phyloP scores from a whole-genome alignment of 2,329 filamentous ascomycete genomes.

The Xylaria sp. region DNA sequence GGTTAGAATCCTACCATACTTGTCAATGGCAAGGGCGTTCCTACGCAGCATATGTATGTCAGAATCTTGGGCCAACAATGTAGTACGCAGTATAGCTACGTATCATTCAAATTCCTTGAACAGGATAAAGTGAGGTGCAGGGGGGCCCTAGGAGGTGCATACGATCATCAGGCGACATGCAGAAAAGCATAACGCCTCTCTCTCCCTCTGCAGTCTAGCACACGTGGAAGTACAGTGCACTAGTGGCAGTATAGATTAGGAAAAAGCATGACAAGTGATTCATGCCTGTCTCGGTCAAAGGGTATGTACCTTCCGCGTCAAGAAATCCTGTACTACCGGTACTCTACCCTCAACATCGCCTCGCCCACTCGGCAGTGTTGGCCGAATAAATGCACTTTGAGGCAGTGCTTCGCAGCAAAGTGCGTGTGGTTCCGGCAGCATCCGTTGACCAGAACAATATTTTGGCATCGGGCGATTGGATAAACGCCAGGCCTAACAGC shows the following conservation, averaged over 20 bases:
- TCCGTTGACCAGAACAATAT: not conserved
- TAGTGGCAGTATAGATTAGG: not conserved
- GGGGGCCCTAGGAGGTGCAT: constrained; percentile 4
- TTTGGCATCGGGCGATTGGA: not conserved
- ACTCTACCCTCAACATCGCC: not conserved
- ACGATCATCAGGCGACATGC: constrained; percentile 23
- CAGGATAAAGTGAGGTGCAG: not conserved
- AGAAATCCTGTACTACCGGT: constrained; percentile 14
- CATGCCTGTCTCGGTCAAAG: constrained; percentile 4
- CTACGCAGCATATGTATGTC: not conserved
- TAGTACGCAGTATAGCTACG: no score
- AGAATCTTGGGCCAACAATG: constrained; percentile 2
- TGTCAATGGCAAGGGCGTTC: not conserved
- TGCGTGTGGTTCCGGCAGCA: constrained; percentile 1
- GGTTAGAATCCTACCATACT: constrained; percentile 21
- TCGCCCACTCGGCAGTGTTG: not conserved
- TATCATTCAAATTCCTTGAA: not conserved
- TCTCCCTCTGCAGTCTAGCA: not conserved
- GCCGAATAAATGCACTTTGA: not conserved
- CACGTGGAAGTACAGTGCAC: not conserved
- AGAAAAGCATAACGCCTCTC: constrained; percentile 21
- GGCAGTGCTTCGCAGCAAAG: constrained; percentile 1
- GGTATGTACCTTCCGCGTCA: constrained; percentile 3
- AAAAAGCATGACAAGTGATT: not conserved
- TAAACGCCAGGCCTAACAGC: not conserved